Evolutionary conservation across 2,329 filamentous ascomycete species (phyloP), one percentile per base, ranked within the genome.

Genomic region (Clathrospora elynae): DNA sequence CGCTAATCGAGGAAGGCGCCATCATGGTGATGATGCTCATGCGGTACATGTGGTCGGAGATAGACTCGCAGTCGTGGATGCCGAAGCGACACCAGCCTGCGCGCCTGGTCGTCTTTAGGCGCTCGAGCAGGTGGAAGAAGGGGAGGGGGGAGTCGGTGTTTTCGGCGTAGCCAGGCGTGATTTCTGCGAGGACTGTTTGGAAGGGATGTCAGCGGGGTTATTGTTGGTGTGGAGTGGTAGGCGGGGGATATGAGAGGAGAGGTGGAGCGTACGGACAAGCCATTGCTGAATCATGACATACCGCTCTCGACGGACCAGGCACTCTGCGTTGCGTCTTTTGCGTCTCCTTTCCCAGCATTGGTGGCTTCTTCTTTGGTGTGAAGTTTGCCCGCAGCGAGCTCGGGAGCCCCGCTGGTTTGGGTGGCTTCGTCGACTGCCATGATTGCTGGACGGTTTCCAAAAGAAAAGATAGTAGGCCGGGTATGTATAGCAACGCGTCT

Each of bases 31-130:
- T 90, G 57, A 99, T 82, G 35, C 91, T 90, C 93, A 99, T 99
- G 73, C 93, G 90, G 74, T 97, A 99, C 93, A 99, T 99, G 79
- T 99, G 93, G 75, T 99, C 93, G 39, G 89, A 82, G 66, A 99
- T 96, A 2, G 90, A 95, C 72, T 99, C 93, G 68, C 89, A 87
- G 44, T 73, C 54, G 42, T 69, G 57, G 55, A 99, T 90, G 25
- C 84, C 84, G 67, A 96, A 96, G 24, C 93, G 83, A 42, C 88
- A 83, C 93, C 93, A 99, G 54, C 93, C 93, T 73, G 96, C 93
- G 48, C 93, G 87, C 72, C 95, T 95, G 49, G 88, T 96, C 6
- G 91, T 96, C 81, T 99, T 99, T 43, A 99, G 81, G 35, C 88
- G 87, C 72, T 95, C 88, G 51, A 99, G 82, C 48, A 96, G 79